Evolutionary conservation across 768 basidiomycete genomes (phyloP), one percentile per base, ranked within the genome.

Genomic region (Russula compacta): DNA sequence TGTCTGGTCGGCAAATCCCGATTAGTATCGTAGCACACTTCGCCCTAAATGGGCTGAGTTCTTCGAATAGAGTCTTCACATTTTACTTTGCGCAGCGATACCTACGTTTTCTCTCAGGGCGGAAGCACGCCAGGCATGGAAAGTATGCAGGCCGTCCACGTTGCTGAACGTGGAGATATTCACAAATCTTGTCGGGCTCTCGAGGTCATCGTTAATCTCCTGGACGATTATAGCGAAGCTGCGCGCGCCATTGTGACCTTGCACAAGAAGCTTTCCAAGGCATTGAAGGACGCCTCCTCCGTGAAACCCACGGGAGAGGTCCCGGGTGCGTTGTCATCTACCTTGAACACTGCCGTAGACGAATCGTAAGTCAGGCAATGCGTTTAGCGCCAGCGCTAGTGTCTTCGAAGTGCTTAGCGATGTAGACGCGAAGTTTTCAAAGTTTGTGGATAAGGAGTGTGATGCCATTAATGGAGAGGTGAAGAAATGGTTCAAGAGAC

Each of bases 401-500:
- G 78, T 92, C 46, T 86, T 89, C 69, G 89, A 92, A 53, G 75
- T 79, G 15, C 73, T 89, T 49, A 79, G 81, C 2, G 88, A 91
- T 33, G 79, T 90, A 54, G 85, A 90, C 67, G 60, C 74, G 65
- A 92, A 87, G 74, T 90, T 89, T 71, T 80, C 82, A 44, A 91
- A 86, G 73, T 69, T 86, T 62, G 80, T 80, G 12, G 86, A 88
- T 66, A 89, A 83, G 73, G 89, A 92, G 64, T 88, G 83, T 61
- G 83, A 84, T 63, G 68, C 59, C 21, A 74, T 89, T 53, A 83
- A 81, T 64, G 71, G 75, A 35, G 89, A 90, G 64, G 83, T 89
- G 44, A 86, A 84, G 77, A 92, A 87, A 68, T 91, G 89, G 88
- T 85, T 91, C 77, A 90, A 87, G 81, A 89, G 85, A 71, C 78